Evolutionary conservation across 768 basidiomycete species (phyloP), one percentile per base, ranked within the genome.

Genomic region (Tephrocybe sp.): DNA sequence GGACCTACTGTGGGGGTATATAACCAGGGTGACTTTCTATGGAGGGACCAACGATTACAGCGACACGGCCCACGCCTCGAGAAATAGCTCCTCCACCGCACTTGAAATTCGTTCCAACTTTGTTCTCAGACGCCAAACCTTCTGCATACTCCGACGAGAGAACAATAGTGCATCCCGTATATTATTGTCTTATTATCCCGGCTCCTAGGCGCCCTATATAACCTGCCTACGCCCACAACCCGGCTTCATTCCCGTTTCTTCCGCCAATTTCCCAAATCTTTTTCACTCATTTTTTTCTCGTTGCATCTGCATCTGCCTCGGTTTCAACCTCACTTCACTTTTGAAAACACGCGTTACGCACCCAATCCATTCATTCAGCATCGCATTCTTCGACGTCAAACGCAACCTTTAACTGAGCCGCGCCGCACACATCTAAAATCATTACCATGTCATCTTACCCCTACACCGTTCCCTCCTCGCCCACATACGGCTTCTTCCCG

Each of bases 401-500:
- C 15, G 18, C 12, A 21, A 40, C 37, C 26, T n/a, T n/a, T n/a
- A n/a, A n/a, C n/a, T n/a, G n/a, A n/a, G n/a, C n/a, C n/a, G n/a
- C n/a, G n/a, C n/a, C n/a, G n/a, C n/a, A n/a, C 49, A 50, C 45
- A 48, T 49, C 28, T 30, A 54, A 50, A 49, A 54, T 47, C 59
- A 60, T 37, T 59, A 66, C 62, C 56, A 79, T 81, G 79, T 75
- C 83, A 59, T 76, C 73, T 15, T 75, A 71, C 65, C 59, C 62
- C 48, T 75, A 72, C 68, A 63, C 69, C 34, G 60, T 72, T 24
- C 77, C 82, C 50, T 61, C 79, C 25, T 83, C 84, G 2, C 82
- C 83, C 51, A 75, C 75, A 3, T 81, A 68, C 58, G 81, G 80
- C 51, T 76, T 84, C 69, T 85, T 86, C 72, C 84, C 84, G 28